Percentiles rank a stretch among this genome's conserved stretches.
Conservation (phyloP, 2,329 filamentous ascomycete species). For the Aspergillus niger region DNA sequence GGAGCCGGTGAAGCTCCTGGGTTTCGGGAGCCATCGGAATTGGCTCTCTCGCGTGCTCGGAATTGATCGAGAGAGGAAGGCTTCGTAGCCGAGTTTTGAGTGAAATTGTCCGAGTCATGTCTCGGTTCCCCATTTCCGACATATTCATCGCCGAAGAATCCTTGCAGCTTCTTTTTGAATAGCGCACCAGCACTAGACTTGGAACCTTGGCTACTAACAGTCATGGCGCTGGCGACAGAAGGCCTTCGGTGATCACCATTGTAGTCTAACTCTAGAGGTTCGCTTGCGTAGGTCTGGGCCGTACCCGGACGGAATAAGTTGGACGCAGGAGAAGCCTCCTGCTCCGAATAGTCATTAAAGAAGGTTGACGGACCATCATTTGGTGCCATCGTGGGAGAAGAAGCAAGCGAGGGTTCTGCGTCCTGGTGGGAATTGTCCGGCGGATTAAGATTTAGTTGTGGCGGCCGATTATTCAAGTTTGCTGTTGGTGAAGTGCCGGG, state of each 20-base stretch:
- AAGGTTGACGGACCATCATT: slow-evolving; percentile 37
- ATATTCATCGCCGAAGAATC: slow-evolving; percentile 91
- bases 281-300: slow-evolving; percentile 56
- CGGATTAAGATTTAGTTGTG: slow-evolving; percentile 25
- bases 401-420: slow-evolving; percentile 35
- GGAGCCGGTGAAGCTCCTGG: slow-evolving; percentile 58
- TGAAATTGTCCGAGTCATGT: slow-evolving; percentile 70
- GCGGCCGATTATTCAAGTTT: slow-evolving; percentile 25
- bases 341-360: slow-evolving; percentile 42
- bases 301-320: slow-evolving; percentile 66
- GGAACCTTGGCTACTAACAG: slow-evolving; percentile 81
- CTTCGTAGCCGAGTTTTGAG: slow-evolving; percentile 43
- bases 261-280: slow-evolving; percentile 63
- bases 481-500: slow-evolving; percentile 24
- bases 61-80: slow-evolving; percentile 51
- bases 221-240: slow-evolving; percentile 84
- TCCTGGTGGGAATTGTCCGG: slow-evolving; percentile 25
- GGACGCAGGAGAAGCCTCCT: slow-evolving; percentile 62
- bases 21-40: slow-evolving; percentile 73
- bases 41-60: slow-evolving; percentile 72
- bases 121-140: slow-evolving; percentile 60
- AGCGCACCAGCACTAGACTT: slow-evolving; percentile 70
- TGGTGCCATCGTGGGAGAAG: slow-evolving; percentile 30
- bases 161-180: slow-evolving; percentile 77
- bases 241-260: slow-evolving; percentile 76